Conservation (phyloP, 73 alveolate genomes). For the Paraurostyla sp. region DNA sequence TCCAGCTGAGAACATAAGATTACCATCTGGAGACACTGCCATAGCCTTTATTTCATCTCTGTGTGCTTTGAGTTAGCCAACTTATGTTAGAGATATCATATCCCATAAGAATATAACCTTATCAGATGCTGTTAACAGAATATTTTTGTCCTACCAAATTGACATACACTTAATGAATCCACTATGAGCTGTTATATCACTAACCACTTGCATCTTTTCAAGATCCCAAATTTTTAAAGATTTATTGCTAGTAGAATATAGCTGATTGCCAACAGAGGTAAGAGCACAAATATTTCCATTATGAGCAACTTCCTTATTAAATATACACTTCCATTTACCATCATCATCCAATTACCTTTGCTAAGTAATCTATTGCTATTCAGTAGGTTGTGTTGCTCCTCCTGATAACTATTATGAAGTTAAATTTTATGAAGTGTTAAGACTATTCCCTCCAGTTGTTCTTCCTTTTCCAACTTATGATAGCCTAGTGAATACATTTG, state of each 20-base stretch:
- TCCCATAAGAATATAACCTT: conserved; percentile 81
- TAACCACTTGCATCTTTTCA: conserved; percentile 72
- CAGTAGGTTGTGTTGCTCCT: background rate
- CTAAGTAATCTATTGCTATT: background rate
- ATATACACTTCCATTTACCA: conserved; percentile 64
- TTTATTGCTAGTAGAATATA: conserved; percentile 74
- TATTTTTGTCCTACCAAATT: conserved; percentile 67
- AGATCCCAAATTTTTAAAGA: conserved; percentile 81
- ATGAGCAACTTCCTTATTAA: conserved; percentile 74
- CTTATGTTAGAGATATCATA: conserved; percentile 69
- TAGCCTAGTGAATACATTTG: conserved; percentile 21
- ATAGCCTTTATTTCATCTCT: conserved; percentile 78
- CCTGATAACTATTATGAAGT: background rate
- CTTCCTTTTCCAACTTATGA: conserved; percentile 7
- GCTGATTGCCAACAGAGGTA: conserved; percentile 71
- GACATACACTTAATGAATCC: conserved; percentile 71
- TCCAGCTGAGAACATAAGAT: conserved; percentile 75
- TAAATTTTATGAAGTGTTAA: background rate
- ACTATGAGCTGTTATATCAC: conserved; percentile 70
- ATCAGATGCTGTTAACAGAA: conserved; percentile 78
- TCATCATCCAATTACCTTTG: conserved; percentile 38
- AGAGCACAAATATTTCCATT: conserved; percentile 73
- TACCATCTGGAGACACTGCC: conserved; percentile 47
- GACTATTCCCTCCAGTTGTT: background rate
- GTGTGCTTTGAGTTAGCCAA: conserved; percentile 75